A percentile compares a stretch with the other conserved stretches of the same genome.
phyloP scores from a whole-genome alignment of 768 basidiomycete genomes.

The Leccinum incarnatum region DNA sequence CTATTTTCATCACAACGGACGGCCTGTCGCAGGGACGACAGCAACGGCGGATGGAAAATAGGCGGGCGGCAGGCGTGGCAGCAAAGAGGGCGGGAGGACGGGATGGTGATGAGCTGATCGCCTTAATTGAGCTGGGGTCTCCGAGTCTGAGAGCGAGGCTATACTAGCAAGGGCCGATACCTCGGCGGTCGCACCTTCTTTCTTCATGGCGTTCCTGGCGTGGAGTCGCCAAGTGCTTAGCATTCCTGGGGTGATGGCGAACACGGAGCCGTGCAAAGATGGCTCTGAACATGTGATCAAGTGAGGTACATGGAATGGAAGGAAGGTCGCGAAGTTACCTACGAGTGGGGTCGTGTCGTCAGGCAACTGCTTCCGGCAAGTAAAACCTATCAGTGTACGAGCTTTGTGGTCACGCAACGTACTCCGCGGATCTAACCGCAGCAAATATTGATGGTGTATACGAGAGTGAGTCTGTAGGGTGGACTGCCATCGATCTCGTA shows the following conservation, averaged over 20 bases:
- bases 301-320: constrained; percentile 18
- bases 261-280: constrained; percentile 5
- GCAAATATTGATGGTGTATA: constrained; percentile 11
- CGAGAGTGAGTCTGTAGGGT: constrained; percentile 6
- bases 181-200: constrained; percentile 18
- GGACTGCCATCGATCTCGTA: constrained; percentile 13
- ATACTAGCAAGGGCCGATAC: constrained; percentile 9
- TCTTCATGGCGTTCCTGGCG: constrained; percentile 2
- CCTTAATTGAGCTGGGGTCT: constrained; percentile 9
- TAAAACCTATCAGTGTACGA: constrained; percentile 5
- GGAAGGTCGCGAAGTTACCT: neutral
- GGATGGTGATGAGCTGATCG: constrained; percentile 4
- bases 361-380: constrained; percentile 1
- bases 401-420: neutral
- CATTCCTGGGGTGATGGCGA: constrained; percentile 13
- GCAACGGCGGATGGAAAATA: neutral
- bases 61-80: neutral
- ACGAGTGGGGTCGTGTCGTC: constrained; percentile 4
- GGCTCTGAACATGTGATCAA: constrained; percentile 4
- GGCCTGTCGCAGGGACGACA: neutral
- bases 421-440: constrained; percentile 22
- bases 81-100: neutral
- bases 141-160: neutral
- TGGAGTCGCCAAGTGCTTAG: neutral
- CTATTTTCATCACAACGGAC: neutral